Conservation (phyloP, 2,329 filamentous ascomycete species). For the Fusarium buharicum region DNA sequence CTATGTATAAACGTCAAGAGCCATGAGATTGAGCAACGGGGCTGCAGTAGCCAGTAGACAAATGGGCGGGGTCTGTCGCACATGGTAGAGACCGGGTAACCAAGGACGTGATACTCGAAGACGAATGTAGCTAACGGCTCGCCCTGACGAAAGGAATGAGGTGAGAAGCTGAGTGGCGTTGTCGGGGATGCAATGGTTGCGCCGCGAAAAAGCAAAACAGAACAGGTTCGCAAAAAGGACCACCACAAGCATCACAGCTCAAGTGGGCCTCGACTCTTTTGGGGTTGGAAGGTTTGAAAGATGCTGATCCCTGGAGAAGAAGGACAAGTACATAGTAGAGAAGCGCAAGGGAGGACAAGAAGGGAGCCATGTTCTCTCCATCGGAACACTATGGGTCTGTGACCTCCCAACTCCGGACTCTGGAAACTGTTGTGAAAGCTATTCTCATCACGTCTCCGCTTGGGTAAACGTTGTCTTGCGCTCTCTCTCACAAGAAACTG, state of each 20-base stretch:
- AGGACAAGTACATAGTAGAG: constrained; percentile 13
- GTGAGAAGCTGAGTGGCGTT: constrained; percentile 41
- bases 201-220: constrained; percentile 44
- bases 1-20: constrained; percentile 17
- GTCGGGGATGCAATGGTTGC: constrained; percentile 40
- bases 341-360: constrained; percentile 32
- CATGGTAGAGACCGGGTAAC: constrained; percentile 38
- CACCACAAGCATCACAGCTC: constrained; percentile 37
- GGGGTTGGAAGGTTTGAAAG: constrained; percentile 36
- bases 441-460: constrained; percentile 16
- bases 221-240: constrained; percentile 24
- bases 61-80: constrained; percentile 39
- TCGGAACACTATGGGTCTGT: not conserved
- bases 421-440: constrained; percentile 24
- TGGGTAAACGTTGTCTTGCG: constrained; percentile 11
- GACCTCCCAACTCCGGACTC: constrained; percentile 28
- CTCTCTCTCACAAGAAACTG: constrained; percentile 28
- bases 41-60: constrained; percentile 24
- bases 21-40: constrained; percentile 31
- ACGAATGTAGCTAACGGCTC: constrained; percentile 40
- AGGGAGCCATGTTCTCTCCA: constrained; percentile 21
- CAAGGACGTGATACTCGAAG: constrained; percentile 32
- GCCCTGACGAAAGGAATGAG: constrained; percentile 41
- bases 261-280: constrained; percentile 31
- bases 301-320: constrained; percentile 26